phyloP scores from a whole-genome alignment of 352 stramenopile species.

The Phytopythium aichiense region DNA sequence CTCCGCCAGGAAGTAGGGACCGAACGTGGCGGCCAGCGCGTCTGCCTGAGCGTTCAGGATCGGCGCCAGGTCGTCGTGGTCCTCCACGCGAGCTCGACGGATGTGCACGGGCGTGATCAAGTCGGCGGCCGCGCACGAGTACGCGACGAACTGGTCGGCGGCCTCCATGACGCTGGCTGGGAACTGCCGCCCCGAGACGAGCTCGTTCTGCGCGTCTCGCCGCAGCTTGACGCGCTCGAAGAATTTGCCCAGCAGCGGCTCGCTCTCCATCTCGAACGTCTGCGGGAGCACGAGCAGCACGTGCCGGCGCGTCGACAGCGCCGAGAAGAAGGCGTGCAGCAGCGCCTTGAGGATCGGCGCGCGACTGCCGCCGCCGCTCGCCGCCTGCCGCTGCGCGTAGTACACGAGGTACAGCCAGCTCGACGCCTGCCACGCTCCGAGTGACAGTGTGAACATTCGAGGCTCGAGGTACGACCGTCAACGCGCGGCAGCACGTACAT shows the following conservation, averaged over 20 bases:
- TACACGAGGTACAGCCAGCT: slow-evolving; percentile 54
- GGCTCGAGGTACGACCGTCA: neutral
- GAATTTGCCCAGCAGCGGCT: slow-evolving; percentile 53
- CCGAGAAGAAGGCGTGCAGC: slow-evolving; percentile 47
- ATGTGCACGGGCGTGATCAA: slow-evolving; percentile 50
- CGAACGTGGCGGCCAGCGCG: slow-evolving; percentile 67
- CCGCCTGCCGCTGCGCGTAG: slow-evolving; percentile 46
- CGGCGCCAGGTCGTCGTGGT: slow-evolving; percentile 76
- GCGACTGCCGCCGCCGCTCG: slow-evolving; percentile 19
- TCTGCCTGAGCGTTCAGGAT: slow-evolving; percentile 63
- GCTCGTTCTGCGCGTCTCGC: slow-evolving; percentile 1
- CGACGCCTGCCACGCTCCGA: slow-evolving; percentile 16
- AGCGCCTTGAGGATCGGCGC: slow-evolving; percentile 45
- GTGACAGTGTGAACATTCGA: neutral
- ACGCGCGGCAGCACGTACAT: slow-evolving; percentile 14
- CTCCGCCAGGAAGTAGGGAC: slow-evolving; percentile 92
- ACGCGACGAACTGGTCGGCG: slow-evolving; percentile 45
- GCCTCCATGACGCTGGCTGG: slow-evolving; percentile 24
- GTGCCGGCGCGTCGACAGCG: slow-evolving; percentile 29
- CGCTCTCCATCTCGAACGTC: slow-evolving; percentile 37
- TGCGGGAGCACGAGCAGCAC: slow-evolving; percentile 54
- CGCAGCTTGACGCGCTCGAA: slow-evolving; percentile 36
- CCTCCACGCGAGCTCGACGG: slow-evolving; percentile 67
- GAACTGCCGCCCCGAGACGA: slow-evolving; percentile 17
- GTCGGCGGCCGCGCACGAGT: slow-evolving; percentile 30